Percentiles rank a stretch among this genome's conserved stretches.
phyloP scores from a whole-genome alignment of 441 rosid species.

The Biscutella laevigata region DNA sequence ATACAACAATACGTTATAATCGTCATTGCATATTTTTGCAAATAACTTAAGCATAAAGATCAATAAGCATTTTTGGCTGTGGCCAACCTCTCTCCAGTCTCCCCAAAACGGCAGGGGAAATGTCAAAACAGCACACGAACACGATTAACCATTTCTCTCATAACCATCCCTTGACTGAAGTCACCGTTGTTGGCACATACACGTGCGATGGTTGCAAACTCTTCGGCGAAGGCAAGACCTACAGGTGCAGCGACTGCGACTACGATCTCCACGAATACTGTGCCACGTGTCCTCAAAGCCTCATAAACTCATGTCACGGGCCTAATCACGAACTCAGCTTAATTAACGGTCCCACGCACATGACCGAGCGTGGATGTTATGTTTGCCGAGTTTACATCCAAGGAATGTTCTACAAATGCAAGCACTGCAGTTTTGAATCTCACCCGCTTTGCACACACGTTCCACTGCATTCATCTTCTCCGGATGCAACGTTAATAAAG shows the following conservation, averaged over 20 bases:
- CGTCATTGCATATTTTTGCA: constrained; percentile 17
- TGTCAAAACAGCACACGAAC: constrained; percentile 2
- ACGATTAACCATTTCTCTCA: constrained; percentile 18
- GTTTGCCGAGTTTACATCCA: constrained; percentile 16
- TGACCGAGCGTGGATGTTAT: constrained; percentile 10
- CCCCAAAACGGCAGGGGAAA: not conserved
- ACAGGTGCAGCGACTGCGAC: constrained; percentile 23
- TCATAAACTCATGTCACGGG: constrained; percentile 10
- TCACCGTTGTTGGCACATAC: constrained; percentile 1
- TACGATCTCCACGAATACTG: constrained; percentile 26
- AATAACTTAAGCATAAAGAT: not conserved
- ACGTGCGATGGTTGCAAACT: constrained; percentile 24
- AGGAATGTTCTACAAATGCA: constrained; percentile 26
- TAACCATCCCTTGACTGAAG: constrained; percentile 18
- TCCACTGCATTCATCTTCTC: constrained; percentile 14
- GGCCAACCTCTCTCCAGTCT: not conserved
- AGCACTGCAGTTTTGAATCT: constrained; percentile 17
- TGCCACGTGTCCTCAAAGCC: constrained; percentile 13
- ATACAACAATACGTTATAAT: not conserved
- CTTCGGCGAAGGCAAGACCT: constrained; percentile 10
- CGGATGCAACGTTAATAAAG: not conserved
- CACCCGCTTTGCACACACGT: constrained; percentile 26
- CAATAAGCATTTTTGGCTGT: not conserved
- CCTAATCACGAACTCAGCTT: constrained; percentile 18
- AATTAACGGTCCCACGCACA: not conserved